phyloP scores from a whole-genome alignment of 2,329 filamentous ascomycete species.

The Trichophyton simii region DNA sequence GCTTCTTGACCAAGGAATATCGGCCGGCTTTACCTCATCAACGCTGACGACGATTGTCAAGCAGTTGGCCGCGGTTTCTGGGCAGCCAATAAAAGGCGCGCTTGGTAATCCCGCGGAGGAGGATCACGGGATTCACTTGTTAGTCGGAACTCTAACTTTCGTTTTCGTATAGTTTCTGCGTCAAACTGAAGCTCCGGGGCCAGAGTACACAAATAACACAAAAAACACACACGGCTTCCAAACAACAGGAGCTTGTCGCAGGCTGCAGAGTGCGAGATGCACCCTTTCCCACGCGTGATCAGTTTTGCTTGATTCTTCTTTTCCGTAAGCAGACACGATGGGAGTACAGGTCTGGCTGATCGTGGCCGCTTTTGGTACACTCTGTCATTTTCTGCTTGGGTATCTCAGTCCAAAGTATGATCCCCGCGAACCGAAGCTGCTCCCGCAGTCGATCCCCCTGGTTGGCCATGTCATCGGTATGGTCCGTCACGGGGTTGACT shows the following conservation, averaged over 20 bases:
- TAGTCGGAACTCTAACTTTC: neutral
- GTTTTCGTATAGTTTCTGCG: neutral
- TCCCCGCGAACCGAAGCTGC: neutral
- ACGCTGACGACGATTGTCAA: neutral
- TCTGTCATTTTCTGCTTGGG: neutral
- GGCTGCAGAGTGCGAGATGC: no score
- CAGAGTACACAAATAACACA: no score
- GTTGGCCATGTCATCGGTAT: slow-evolving; percentile 20
- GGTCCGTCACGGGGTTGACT: slow-evolving; percentile 16
- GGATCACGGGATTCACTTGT: neutral
- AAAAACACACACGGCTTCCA: no score
- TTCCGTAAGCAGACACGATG: neutral
- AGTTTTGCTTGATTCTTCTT: no score
- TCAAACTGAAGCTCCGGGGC: neutral
- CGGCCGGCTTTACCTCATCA: neutral
- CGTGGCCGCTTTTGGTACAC: neutral
- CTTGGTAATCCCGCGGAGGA: neutral
- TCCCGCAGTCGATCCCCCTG: slow-evolving; percentile 16
- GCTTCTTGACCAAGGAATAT: no score
- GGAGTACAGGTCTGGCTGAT: neutral
- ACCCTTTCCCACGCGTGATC: no score
- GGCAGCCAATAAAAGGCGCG: neutral
- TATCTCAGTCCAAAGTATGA: neutral
- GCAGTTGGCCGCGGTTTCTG: neutral
- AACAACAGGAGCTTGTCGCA: no score